Percentiles rank a stretch among this genome's conserved stretches.
phyloP scores from a whole-genome alignment of 225 moss, liverwort and hornwort species.

The Pseudisothecium myosuroides region DNA sequence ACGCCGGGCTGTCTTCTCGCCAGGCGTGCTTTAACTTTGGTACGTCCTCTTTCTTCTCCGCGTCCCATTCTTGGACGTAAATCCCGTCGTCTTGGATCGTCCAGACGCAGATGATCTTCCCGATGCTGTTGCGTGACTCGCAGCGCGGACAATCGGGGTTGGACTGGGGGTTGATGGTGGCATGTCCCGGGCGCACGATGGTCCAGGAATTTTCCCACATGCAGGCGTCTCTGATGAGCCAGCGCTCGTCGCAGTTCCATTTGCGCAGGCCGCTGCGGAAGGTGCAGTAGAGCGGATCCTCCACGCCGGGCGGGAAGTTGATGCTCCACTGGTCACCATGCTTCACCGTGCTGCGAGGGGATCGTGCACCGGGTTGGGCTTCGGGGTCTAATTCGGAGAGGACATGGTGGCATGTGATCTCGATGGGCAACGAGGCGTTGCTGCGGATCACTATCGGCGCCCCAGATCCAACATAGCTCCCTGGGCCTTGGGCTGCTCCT shows the following conservation, averaged over 20 bases:
- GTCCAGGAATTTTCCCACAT: constrained; percentile 4
- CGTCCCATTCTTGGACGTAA: not conserved
- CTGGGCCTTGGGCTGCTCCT: not conserved
- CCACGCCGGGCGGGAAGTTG: not conserved
- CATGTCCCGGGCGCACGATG: not conserved
- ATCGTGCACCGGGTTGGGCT: not conserved
- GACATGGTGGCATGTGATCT: not conserved
- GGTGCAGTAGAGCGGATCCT: constrained; percentile 3
- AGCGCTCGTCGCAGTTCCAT: constrained; percentile 23
- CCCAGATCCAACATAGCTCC: not conserved
- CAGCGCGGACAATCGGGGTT: not conserved
- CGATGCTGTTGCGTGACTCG: not conserved
- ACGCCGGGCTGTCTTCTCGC: not conserved
- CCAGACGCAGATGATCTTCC: constrained; percentile 12
- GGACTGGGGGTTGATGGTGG: not conserved
- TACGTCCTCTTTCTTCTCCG: not conserved
- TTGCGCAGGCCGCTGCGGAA: not conserved
- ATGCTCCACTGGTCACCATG: constrained; percentile 6
- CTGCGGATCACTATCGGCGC: constrained; percentile 3
- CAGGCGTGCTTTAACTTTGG: not conserved
- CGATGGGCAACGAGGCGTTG: constrained; percentile 2
- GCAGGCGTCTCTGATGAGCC: not conserved
- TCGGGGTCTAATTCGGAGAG: not conserved
- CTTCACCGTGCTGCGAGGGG: not conserved
- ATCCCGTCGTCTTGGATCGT: constrained; percentile 8